Conservation (phyloP, 163 green algal species). For the Chlorella variabilis region DNA sequence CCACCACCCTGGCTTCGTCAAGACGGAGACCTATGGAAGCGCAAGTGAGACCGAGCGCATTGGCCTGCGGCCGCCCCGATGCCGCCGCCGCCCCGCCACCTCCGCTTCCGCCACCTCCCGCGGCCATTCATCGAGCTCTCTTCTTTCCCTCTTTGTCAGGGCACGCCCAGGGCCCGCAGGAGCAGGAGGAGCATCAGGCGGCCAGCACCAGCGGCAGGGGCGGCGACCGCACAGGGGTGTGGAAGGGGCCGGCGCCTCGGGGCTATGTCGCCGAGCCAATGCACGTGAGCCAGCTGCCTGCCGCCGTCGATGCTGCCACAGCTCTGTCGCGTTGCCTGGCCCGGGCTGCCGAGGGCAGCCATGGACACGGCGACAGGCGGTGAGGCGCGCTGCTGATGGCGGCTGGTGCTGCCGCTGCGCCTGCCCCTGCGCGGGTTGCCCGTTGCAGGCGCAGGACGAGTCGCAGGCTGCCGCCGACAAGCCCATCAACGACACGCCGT, state of each 20-base stretch:
- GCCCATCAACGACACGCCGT: background rate
- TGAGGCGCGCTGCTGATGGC: too few relatives aligned
- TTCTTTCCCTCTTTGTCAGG: background rate
- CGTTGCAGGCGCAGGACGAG: constrained; percentile 28
- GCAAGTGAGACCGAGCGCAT: background rate
- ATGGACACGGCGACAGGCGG: too few relatives aligned
- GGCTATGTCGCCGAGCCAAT: constrained; percentile 43
- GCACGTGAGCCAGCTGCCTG: constrained; percentile 7
- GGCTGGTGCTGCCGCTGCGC: too few relatives aligned
- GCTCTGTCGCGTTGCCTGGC: background rate
- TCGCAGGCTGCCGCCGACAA: background rate
- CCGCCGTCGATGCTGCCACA: background rate
- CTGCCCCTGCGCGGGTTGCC: too few relatives aligned
- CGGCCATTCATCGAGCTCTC: background rate
- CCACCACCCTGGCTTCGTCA: constrained; percentile 10
- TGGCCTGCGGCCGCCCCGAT: background rate
- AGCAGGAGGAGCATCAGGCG: background rate
- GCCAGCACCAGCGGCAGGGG: constrained; percentile 18
- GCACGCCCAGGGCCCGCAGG: background rate
- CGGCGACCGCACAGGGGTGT: constrained; percentile 65
- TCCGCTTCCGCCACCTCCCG: background rate
- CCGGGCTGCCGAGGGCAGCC: background rate
- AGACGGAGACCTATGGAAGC: constrained; percentile 22
- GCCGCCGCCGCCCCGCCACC: background rate
- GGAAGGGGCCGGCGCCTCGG: constrained; percentile 75